A percentile compares a stretch with the other conserved stretches of the same genome.
Evolutionary conservation across 73 alveolate genomes (phyloP).

Genomic region (Paraurostyla sp.): DNA sequence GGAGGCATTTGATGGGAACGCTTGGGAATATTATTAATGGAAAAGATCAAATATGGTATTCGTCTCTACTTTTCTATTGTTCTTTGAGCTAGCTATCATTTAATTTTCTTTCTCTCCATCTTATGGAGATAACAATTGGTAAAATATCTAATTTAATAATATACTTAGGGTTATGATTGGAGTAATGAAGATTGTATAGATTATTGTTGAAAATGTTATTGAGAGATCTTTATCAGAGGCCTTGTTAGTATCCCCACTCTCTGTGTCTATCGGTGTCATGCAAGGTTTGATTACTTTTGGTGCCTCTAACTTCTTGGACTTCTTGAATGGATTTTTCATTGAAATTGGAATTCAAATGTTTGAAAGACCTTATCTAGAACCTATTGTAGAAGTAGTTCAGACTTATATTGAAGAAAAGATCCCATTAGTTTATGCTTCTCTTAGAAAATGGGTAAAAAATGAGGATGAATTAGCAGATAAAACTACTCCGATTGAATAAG

Average conservation of each 20-base stretch:
- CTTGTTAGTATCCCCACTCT: conserved; percentile 78
- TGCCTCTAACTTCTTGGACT: conserved; percentile 90
- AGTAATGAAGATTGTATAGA: conserved; percentile 77
- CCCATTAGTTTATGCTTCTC: neutral
- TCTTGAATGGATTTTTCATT: conserved; percentile 82
- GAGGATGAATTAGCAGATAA: conserved; percentile 62
- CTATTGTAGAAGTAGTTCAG: conserved; percentile 33
- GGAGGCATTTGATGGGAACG: conserved; percentile 89
- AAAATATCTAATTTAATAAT: too few relatives aligned
- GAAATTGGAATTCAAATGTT: conserved; percentile 80
- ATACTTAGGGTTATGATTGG: conserved; percentile 69
- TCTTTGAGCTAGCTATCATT: conserved; percentile 67
- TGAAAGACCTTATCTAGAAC: conserved; percentile 84
- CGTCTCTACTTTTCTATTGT: conserved; percentile 76
- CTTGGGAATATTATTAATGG: conserved; percentile 91
- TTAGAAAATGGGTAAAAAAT: conserved; percentile 6
- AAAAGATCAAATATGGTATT: conserved; percentile 78
- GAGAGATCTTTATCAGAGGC: conserved; percentile 78
- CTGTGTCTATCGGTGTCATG: conserved; percentile 78
- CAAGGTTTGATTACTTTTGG: conserved; percentile 90
- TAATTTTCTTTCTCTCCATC: conserved; percentile 82
- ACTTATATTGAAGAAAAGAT: conserved; percentile 59
- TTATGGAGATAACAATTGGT: conserved; percentile 82
- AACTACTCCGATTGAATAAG: neutral
- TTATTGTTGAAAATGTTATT: conserved; percentile 77